Conservation (phyloP, 1,139 yeast genomes). For the Yamadazyma aaseri region DNA sequence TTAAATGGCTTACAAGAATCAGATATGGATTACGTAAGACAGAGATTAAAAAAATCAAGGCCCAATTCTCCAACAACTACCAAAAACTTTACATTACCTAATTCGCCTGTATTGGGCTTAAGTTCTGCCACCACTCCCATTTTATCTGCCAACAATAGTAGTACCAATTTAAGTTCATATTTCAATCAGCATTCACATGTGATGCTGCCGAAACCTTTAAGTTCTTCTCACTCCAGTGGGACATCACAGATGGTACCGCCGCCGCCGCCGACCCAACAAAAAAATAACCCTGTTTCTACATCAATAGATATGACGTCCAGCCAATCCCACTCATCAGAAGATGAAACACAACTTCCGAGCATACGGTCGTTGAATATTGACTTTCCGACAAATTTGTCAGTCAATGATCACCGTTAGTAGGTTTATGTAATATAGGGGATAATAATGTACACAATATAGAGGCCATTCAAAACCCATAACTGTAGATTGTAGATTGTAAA, state of each 20-base stretch:
- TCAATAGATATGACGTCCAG: no score
- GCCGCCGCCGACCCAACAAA: no score
- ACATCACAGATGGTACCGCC: no score
- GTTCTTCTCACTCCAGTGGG: no score
- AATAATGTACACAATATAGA: no score
- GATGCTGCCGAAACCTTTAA: slow-evolving; percentile 5
- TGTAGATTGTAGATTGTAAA: no score
- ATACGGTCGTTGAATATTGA: slow-evolving; percentile 50
- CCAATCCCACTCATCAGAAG: no score
- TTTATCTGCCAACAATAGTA: slow-evolving; percentile 44
- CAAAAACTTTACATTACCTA: slow-evolving; percentile 51
- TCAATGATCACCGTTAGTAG: slow-evolving; percentile 16
- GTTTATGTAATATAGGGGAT: no score
- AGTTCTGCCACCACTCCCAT: slow-evolving; percentile 45
- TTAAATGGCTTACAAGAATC: slow-evolving; percentile 37
- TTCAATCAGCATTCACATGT: slow-evolving; percentile 8
- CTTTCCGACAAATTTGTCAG: slow-evolving; percentile 41
- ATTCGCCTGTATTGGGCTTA: slow-evolving; percentile 56
- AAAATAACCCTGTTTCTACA: no score
- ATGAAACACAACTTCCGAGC: slow-evolving; percentile 37
- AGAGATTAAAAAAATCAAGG: slow-evolving; percentile 63
- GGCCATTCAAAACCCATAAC: no score
- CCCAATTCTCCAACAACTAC: slow-evolving; percentile 56
- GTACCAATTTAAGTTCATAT: slow-evolving; percentile 37
- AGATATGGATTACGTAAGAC: slow-evolving; percentile 47